Evolutionary conservation across 163 green algal genomes (phyloP).

Genomic region (Chlamydomonas reinhardtii): DNA sequence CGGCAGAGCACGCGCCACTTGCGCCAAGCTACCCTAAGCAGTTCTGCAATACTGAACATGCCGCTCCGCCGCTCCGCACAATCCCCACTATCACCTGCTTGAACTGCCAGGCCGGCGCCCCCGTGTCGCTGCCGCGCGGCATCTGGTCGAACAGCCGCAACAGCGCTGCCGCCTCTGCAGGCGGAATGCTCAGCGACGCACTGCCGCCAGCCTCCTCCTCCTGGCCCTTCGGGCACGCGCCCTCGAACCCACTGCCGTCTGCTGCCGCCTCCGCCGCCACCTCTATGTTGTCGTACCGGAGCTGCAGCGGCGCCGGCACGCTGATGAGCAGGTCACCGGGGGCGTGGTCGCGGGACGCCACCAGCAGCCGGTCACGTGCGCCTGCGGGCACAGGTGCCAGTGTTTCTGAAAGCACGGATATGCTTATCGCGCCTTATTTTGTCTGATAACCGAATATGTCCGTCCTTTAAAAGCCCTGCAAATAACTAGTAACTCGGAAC

Average conservation of each 20-base stretch:
- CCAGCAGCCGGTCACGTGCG: constrained; percentile 1
- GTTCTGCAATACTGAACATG: no score
- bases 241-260: no score
- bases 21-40: no score
- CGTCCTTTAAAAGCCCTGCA: no score
- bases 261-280: constrained; percentile 2
- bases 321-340: neutral
- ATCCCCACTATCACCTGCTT: constrained; percentile 16
- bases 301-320: constrained; percentile 15
- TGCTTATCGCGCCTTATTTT: no score
- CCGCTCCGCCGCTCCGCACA: no score
- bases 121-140: constrained; percentile 28
- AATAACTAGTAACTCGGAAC: no score
- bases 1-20: no score
- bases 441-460: no score
- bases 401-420: no score
- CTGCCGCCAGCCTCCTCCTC: neutral
- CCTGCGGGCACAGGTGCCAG: neutral
- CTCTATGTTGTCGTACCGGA: constrained; percentile 39
- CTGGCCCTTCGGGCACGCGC: neutral
- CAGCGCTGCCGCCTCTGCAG: neutral
- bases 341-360: constrained; percentile 1
- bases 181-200: neutral
- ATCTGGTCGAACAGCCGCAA: neutral
- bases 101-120: constrained; percentile 42